Percentiles rank a stretch among this genome's conserved stretches.
phyloP scores from a whole-genome alignment of 2,329 filamentous ascomycete species.

The Ophiostoma perfectum region DNA sequence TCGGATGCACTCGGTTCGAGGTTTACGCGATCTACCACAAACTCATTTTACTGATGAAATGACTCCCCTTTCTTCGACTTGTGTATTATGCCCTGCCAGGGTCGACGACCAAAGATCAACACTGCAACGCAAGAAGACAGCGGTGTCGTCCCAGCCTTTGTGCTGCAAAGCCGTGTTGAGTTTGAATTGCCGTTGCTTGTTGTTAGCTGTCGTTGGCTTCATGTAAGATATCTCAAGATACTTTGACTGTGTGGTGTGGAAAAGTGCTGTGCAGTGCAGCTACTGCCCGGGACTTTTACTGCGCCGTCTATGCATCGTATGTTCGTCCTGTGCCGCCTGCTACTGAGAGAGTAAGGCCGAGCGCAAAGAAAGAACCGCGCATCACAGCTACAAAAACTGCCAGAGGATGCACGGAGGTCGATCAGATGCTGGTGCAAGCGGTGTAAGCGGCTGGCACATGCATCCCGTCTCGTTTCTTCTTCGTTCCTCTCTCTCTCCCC shows the following conservation, averaged over 20 bases:
- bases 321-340: no score
- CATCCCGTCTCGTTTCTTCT: background rate
- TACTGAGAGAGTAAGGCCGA: no score
- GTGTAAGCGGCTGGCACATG: background rate
- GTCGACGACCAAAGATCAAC: no score
- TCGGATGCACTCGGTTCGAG: background rate
- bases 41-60: background rate
- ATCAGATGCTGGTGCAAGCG: background rate
- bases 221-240: background rate
- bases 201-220: constrained; percentile 1
- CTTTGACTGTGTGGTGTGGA: background rate
- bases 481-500: background rate
- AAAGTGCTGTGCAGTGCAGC: background rate
- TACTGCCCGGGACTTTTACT: background rate
- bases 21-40: background rate
- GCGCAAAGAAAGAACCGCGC: background rate
- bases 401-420: no score
- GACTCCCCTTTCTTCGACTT: background rate
- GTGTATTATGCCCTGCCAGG: background rate
- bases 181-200: background rate
- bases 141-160: background rate
- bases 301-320: no score
- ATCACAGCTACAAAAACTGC: no score
- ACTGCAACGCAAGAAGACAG: background rate
- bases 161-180: background rate